Percentiles rank a stretch among this genome's conserved stretches.
Conservation (phyloP, 192 early-diverging fungal genomes). For the Coemansia pectinata region DNA sequence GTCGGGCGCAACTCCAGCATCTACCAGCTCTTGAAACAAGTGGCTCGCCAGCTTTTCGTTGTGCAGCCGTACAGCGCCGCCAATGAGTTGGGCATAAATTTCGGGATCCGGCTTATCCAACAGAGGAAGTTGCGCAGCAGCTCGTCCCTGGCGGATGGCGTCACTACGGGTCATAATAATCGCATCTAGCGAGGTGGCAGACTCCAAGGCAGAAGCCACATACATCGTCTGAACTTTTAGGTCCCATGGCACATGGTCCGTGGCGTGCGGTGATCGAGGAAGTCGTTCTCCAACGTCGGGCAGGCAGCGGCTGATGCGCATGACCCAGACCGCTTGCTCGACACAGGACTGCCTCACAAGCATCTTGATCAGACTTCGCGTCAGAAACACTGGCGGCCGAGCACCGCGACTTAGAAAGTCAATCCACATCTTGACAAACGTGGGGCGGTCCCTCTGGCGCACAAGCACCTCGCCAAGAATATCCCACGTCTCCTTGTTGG, state of each 20-base stretch:
- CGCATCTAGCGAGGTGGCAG: conserved; percentile 30
- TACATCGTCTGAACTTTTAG: conserved; percentile 47
- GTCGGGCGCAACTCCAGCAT: conserved; percentile 33
- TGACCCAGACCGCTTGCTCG: conserved; percentile 53
- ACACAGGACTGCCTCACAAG: conserved; percentile 43
- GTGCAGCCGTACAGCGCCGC: conserved; percentile 38
- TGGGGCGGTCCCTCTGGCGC: conserved; percentile 43
- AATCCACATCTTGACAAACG: conserved; percentile 48
- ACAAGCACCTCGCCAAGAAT: conserved; percentile 44
- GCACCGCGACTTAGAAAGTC: conserved; percentile 51
- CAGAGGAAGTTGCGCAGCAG: conserved; percentile 37
- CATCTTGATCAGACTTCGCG: conserved; percentile 36
- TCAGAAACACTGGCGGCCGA: conserved; percentile 34
- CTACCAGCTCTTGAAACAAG: conserved; percentile 47
- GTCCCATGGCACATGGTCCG: conserved; percentile 46
- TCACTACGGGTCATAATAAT: conserved; percentile 23
- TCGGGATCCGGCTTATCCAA: conserved; percentile 34
- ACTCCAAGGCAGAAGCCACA: conserved; percentile 43
- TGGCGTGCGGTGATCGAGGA: conserved; percentile 20
- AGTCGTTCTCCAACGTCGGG: conserved; percentile 35
- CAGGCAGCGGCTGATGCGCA: conserved; percentile 53
- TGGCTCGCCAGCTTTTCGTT: conserved; percentile 40
- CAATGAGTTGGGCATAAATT: conserved; percentile 40
- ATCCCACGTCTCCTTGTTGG: conserved; percentile 47
- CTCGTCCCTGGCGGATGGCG: conserved; percentile 33